phyloP scores from a whole-genome alignment of 345 rosid genomes.

The Eutrema yunnanense region DNA sequence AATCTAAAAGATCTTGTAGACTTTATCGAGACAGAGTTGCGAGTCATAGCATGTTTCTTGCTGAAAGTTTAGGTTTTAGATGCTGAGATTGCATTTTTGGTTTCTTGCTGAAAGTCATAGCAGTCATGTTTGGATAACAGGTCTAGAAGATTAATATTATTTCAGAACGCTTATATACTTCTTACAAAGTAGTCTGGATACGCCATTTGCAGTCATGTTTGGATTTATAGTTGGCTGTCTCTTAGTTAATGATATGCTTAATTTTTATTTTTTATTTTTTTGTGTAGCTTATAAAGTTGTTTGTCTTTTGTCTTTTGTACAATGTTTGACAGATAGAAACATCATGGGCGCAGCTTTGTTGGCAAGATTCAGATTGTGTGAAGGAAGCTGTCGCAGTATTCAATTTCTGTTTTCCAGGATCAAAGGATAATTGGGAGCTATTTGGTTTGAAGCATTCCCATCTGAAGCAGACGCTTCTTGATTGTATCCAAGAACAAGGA shows the following conservation, averaged over 20 bases:
- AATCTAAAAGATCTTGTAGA: background rate
- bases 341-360: conserved; percentile 50
- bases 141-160: background rate
- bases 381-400: conserved; percentile 45
- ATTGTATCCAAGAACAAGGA: conserved; percentile 50
- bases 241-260: background rate
- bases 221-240: background rate
- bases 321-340: conserved; percentile 49
- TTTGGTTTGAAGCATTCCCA: conserved; percentile 37
- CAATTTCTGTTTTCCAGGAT: conserved; percentile 38
- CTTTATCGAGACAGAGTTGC: background rate
- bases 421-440: conserved; percentile 39
- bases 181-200: background rate
- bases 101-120: background rate
- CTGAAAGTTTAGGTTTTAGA: background rate
- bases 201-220: background rate
- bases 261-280: background rate
- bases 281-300: conserved; percentile 1
- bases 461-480: conserved; percentile 41
- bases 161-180: background rate
- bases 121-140: too few species aligned
- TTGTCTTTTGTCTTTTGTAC: conserved; percentile 1
- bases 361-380: conserved; percentile 47
- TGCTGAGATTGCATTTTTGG: background rate
- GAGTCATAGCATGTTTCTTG: background rate